Base-by-base conservation (phyloP, 352 stramenopile genomes). In the Pythium biforme region DNA sequence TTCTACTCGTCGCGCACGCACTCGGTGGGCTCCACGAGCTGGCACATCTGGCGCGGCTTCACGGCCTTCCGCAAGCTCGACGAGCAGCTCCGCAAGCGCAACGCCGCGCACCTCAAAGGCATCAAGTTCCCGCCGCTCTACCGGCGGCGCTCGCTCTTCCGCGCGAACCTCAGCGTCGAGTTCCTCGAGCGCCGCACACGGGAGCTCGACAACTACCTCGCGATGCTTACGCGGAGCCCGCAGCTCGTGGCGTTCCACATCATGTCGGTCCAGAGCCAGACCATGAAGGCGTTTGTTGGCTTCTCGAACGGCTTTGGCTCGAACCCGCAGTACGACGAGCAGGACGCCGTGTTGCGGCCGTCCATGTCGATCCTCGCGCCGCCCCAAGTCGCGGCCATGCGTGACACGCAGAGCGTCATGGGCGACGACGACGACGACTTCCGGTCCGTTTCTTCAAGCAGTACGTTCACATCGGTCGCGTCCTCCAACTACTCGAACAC, bases 41-140 rank as follows among this genome's bases (percentile, higher is more conserved):
- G 85, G 85, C 83, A 91, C 75, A 91, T 94, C 51, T 92, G 85
- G 85, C 82, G 85, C 59, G 77, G 71, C 31, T 94, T 94, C 66
- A 81, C 79, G 40, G 76, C 81, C 27, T 94, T 94, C 68, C 82
- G 82, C 46, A 88, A 90, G 69, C 79, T 94, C 12, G 84, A 94
- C 62, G 76, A 89, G 66, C 80, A 92, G 66, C 69, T 94, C 7
- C 82, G 84, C 20, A 88, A 94, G 64, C 82, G 82, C 60, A 90
- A 74, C 56, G 56, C 73, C 2, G 70, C 79, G 48, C 81, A 90
- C 33, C 72, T 94, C 60, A 94, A 94, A 43, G 84, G 84, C 47
- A 86, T 94, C 71, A 90, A 94, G 71, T 94, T 94, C 65, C 84
- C 84, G 37, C 79, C 82, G 23, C 70, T 92, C 31, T 81, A 94